Percentiles rank a stretch among this genome's conserved stretches.
These are phyloP conservation scores for Phlebiopsis gigantea DNA, from an alignment of 768 basidiomycete species.

Conservation along the genomic window DNA sequence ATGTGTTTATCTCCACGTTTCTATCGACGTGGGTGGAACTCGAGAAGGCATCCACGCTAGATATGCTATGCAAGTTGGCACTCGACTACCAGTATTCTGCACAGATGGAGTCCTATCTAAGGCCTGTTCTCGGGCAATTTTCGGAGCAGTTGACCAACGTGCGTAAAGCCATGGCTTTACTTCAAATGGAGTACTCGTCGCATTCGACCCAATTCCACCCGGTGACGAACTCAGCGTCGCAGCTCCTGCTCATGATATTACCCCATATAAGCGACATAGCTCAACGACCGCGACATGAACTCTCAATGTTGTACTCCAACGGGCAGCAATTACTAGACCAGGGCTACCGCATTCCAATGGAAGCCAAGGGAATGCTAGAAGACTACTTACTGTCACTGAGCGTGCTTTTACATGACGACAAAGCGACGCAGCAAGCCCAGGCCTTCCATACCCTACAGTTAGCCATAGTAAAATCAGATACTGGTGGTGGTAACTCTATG, in stretches of 20 bases:
- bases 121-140: constrained; percentile 27
- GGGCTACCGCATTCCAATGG: constrained; percentile 27
- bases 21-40: constrained; percentile 60
- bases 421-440: constrained; percentile 68
- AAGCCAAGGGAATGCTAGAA: constrained; percentile 42
- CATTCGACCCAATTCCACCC: constrained; percentile 50
- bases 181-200: constrained; percentile 51
- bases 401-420: constrained; percentile 39
- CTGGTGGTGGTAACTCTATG: constrained; percentile 46
- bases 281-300: no score
- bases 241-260: constrained; percentile 57
- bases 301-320: no score
- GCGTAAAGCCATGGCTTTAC: constrained; percentile 55
- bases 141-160: constrained; percentile 29
- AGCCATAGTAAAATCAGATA: constrained; percentile 51
- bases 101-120: constrained; percentile 37
- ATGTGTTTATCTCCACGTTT: constrained; percentile 59
- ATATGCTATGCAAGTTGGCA: constrained; percentile 62
- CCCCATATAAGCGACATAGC: no score
- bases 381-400: constrained; percentile 31
- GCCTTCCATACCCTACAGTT: constrained; percentile 62
- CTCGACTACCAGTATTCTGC: constrained; percentile 61
- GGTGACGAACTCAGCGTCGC: constrained; percentile 52
- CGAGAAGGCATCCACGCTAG: constrained; percentile 60
- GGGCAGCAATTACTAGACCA: no score